phyloP scores from a whole-genome alignment of 2,329 filamentous ascomycete genomes.

The Colletotrichum euphorbiae region DNA sequence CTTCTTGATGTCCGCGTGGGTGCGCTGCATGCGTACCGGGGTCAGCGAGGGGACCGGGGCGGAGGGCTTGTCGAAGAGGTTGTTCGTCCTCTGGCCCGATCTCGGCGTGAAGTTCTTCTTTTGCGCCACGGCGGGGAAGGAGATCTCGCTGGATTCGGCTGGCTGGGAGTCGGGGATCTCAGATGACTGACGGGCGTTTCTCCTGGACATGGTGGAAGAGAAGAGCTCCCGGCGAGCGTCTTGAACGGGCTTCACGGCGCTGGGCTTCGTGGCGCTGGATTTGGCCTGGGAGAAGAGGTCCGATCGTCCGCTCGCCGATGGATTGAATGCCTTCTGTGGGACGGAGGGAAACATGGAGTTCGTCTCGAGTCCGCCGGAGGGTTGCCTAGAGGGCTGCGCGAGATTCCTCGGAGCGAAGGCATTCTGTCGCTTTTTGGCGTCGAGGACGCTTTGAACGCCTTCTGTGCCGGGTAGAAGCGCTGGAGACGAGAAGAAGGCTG shows the following conservation, averaged over 20 bases:
- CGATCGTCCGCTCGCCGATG: slow-evolving; percentile 47
- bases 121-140: slow-evolving; percentile 54
- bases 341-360: slow-evolving; percentile 54
- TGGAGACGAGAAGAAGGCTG: slow-evolving; percentile 70
- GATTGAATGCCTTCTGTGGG: slow-evolving; percentile 50
- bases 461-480: slow-evolving; percentile 51
- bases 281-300: slow-evolving; percentile 53
- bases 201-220: slow-evolving; percentile 1
- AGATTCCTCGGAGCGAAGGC: slow-evolving; percentile 26
- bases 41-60: slow-evolving; percentile 46
- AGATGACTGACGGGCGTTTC: slow-evolving; percentile 8
- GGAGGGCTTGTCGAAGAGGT: slow-evolving; percentile 54
- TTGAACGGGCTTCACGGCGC: background rate
- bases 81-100: slow-evolving; percentile 48
- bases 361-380: slow-evolving; percentile 45
- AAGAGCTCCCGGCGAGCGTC: slow-evolving; percentile 29
- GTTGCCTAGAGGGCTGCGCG: slow-evolving; percentile 29
- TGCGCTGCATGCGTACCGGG: slow-evolving; percentile 56
- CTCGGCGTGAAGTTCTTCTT: slow-evolving; percentile 63
- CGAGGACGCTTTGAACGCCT: slow-evolving; percentile 27
- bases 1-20: slow-evolving; percentile 54
- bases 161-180: slow-evolving; percentile 43
- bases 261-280: slow-evolving; percentile 20
- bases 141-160: slow-evolving; percentile 49
- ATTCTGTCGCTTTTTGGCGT: slow-evolving; percentile 33